These are phyloP conservation scores for Rhizopus sp. DNA, from an alignment of 371 early-diverging fungal species.

Conservation along the genomic window DNA sequence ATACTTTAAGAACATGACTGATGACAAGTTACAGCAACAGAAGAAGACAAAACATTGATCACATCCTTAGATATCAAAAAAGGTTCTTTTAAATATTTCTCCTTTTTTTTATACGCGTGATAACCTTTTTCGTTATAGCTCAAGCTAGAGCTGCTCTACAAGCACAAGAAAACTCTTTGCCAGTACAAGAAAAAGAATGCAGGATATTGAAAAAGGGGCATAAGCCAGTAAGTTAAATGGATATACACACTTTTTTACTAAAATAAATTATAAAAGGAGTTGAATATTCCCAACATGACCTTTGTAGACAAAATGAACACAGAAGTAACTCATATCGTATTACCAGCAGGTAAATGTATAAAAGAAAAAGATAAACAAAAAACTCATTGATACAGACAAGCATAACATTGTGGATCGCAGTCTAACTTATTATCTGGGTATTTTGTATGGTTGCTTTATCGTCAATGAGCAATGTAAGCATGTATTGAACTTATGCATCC, in stretches of 20 bases:
- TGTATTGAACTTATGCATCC: background rate
- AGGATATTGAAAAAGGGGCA: background rate
- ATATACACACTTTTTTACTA: background rate
- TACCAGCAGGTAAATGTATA: constrained; percentile 7
- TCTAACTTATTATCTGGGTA: constrained; percentile 10
- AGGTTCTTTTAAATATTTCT: background rate
- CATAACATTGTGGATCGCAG: constrained; percentile 2
- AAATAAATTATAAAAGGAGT: background rate
- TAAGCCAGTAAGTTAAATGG: background rate
- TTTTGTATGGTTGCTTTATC: constrained; percentile 19
- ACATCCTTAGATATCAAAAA: background rate
- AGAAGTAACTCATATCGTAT: constrained; percentile 10
- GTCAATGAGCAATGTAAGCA: constrained; percentile 16
- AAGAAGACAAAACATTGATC: background rate
- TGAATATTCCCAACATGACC: constrained; percentile 3
- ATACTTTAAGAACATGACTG: background rate
- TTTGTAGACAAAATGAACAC: constrained; percentile 1
- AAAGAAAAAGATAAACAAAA: background rate
- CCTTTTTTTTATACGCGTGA: background rate
- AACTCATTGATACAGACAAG: background rate
- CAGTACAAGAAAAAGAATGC: background rate
- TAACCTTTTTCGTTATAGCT: background rate
- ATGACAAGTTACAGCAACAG: too few species aligned
- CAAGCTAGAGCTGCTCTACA: background rate
- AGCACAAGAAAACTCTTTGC: background rate